Evolutionary conservation across 2,329 filamentous ascomycete species (phyloP).

Genomic region (Incumbomyces lentus): DNA sequence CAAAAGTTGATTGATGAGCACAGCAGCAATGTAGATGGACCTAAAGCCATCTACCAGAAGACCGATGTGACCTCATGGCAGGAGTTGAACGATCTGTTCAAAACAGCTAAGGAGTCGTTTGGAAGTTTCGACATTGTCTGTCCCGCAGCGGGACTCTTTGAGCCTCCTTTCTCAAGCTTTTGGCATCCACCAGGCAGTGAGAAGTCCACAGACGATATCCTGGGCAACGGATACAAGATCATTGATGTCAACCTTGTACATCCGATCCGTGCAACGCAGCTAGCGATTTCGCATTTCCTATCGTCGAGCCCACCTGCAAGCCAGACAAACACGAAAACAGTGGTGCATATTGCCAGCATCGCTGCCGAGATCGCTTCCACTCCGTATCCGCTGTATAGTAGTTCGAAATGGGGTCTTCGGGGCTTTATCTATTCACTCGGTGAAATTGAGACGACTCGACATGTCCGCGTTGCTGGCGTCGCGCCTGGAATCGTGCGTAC

Average conservation of each 20-base stretch:
- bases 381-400: constrained; percentile 37
- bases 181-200: constrained; percentile 38
- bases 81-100: constrained; percentile 41
- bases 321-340: constrained; percentile 26
- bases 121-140: constrained; percentile 38
- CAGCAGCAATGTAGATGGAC: constrained; percentile 19
- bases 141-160: constrained; percentile 34
- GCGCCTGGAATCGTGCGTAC: constrained; percentile 52
- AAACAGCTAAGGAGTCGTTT: constrained; percentile 38
- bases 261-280: constrained; percentile 42
- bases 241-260: constrained; percentile 44
- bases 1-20: constrained; percentile 32
- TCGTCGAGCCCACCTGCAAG: constrained; percentile 19
- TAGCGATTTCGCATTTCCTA: constrained; percentile 42
- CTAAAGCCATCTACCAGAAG: constrained; percentile 33
- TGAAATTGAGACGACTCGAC: constrained; percentile 33
- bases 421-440: constrained; percentile 42
- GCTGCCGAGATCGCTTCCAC: constrained; percentile 33
- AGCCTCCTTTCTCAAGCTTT: constrained; percentile 39
- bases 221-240: constrained; percentile 33
- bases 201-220: constrained; percentile 31
- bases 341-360: constrained; percentile 41
- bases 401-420: constrained; percentile 40
- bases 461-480: constrained; percentile 50
- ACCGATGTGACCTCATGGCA: constrained; percentile 42